These are phyloP conservation scores for Spathaspora girioi DNA, from an alignment of 805 yeast genomes.

Conservation along the genomic window DNA sequence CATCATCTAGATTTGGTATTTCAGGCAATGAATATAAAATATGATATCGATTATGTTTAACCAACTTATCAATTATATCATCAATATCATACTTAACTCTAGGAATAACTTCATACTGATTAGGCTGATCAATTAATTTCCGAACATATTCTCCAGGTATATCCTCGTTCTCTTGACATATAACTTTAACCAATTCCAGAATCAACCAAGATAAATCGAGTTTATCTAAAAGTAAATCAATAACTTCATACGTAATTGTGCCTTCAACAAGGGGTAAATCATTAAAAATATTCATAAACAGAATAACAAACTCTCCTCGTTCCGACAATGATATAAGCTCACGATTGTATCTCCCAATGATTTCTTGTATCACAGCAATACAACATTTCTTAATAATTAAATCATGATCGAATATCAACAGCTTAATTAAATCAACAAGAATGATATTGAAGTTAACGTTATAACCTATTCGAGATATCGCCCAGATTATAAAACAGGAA, in stretches of 20 bases:
- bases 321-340: conserved; percentile 21
- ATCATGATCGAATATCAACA: conserved; percentile 69
- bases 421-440: conserved; percentile 41
- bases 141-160: conserved; percentile 2
- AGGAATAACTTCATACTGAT: background rate
- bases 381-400: conserved; percentile 75
- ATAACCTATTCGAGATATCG: conserved; percentile 45
- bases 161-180: background rate
- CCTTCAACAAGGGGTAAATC: background rate
- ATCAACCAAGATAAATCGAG: conserved; percentile 6
- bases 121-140: conserved; percentile 5
- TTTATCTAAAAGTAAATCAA: conserved; percentile 6
- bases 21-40: conserved; percentile 4
- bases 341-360: conserved; percentile 70
- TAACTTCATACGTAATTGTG: background rate
- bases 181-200: background rate
- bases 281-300: conserved; percentile 55
- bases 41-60: conserved; percentile 2
- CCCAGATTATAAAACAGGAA: conserved; percentile 83
- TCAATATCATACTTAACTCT: background rate
- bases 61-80: background rate
- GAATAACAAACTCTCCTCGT: conserved; percentile 37
- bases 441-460: conserved; percentile 12
- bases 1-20: background rate
- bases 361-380: conserved; percentile 83